A percentile compares a stretch with the other conserved stretches of the same genome.
phyloP scores from a whole-genome alignment of 306 rosid genomes.

The Abrus precatorius region DNA sequence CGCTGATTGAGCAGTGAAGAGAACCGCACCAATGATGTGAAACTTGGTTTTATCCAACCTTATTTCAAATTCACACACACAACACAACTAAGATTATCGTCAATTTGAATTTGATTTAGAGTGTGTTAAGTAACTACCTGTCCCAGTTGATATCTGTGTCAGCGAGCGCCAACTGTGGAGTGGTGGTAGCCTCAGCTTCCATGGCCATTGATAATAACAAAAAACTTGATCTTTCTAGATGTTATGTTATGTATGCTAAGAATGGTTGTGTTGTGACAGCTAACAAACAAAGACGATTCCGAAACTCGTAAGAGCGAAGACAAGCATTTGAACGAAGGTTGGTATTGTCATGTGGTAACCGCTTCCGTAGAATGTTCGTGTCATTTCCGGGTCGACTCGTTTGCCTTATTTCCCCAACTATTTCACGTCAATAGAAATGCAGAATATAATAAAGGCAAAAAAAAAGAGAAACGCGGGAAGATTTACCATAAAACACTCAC shows the following conservation, averaged over 20 bases:
- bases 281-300: no score
- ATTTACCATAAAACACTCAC: no score
- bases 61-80: neutral
- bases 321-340: neutral
- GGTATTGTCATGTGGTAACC: neutral
- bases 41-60: conserved; percentile 91
- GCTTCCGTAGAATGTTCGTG: neutral
- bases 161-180: conserved; percentile 64
- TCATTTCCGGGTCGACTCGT: neutral
- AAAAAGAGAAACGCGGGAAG: no score
- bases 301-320: neutral
- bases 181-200: conserved; percentile 63
- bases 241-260: neutral
- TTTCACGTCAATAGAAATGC: no score
- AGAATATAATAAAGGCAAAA: no score
- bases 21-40: conserved; percentile 77
- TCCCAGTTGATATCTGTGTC: conserved; percentile 88
- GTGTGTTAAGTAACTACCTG: conserved; percentile 54
- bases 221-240: no score
- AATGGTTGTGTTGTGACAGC: neutral
- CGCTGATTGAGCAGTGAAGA: conserved; percentile 79
- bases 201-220: conserved; percentile 35
- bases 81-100: neutral
- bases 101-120: neutral
- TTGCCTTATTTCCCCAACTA: neutral